Conservation (phyloP, 495 filamentous ascomycete species). For the Clavariopsis aquatica region DNA sequence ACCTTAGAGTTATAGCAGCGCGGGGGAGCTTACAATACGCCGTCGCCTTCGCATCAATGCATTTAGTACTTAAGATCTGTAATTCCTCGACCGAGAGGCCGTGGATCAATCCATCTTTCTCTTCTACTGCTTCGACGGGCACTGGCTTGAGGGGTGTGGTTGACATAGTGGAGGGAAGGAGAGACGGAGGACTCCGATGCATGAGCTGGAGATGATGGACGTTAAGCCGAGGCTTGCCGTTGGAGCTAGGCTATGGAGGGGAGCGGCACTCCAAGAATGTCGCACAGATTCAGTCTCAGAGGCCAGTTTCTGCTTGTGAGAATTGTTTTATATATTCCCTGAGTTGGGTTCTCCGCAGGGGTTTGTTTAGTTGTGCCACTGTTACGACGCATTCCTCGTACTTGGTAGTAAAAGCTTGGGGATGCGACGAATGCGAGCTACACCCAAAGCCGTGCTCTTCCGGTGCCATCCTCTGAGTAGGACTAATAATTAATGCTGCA, state of each 20-base stretch:
- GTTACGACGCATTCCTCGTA: background rate
- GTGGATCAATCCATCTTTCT: conserved; percentile 43
- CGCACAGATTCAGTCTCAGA: too few species aligned
- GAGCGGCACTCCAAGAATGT: too few species aligned
- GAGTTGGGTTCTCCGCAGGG: too few species aligned
- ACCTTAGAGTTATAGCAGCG: background rate
- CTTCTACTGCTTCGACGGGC: background rate
- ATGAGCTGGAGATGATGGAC: background rate
- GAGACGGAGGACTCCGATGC: conserved; percentile 5
- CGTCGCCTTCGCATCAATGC: conserved; percentile 65
- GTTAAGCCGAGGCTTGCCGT: conserved; percentile 6
- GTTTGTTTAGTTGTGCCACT: too few species aligned
- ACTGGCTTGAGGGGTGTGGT: conserved; percentile 6
- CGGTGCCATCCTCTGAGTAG: background rate
- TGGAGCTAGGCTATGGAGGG: background rate
- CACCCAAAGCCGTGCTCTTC: background rate
- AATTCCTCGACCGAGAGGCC: conserved; percentile 62
- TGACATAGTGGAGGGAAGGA: conserved; percentile 29
- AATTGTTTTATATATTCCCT: too few species aligned
- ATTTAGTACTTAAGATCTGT: conserved; percentile 57
- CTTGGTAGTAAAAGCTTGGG: background rate
- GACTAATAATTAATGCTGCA: background rate
- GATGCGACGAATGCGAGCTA: background rate
- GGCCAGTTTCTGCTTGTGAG: too few species aligned
- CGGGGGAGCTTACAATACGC: conserved; percentile 66